Base-by-base conservation (phyloP, 331 rosid genomes). In the Phaseolus coccineus region DNA sequence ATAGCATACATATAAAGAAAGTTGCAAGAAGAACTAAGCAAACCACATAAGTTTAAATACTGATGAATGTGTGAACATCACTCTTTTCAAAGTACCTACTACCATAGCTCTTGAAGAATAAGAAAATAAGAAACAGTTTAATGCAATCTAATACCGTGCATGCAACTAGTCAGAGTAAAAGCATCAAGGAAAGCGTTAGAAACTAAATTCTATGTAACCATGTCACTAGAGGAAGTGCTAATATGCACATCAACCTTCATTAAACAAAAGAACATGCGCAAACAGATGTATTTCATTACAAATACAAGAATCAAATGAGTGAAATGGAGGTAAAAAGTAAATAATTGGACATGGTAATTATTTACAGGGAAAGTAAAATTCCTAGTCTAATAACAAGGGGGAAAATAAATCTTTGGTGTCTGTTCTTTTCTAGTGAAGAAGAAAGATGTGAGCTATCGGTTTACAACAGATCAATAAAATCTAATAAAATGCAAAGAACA, bases 401-500 rank as follows among this genome's bases (percentile, higher is more conserved):
- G 5, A 71, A 73, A 79, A 37, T 14, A 64, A 44, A 51, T 69
- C 50, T 27, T 57, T 61, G 28, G 59, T 55, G 25, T n/a, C 8
- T 25, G 27, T 56, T 44, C 3, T 68, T 59, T 59, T 39, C 24
- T 40, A 19, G 65, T 57, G 69, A 57, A 76, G 67, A 71, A 46
- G 51, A 78, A 61, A 46, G 71, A 25, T 46, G 42, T 72, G 57
- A 61, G 57, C 59, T 8, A 65, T 48, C 61, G 48, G 77, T 61
- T 19, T 77, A 61, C 79, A 77, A 67, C 28, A 59, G 70, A 77
- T 67, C 16, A 52, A 53, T 76, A 28, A 48, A 33, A 50, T 11
- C 76, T 27, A 67, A 69, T 33, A 69, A 72, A 81, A 77, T 73
- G 52, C 74, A 65, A 15, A 73, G 37, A 42, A 59, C 31, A 51